Evolutionary conservation across 2,329 filamentous ascomycete genomes (phyloP), one percentile per base, ranked within the genome.

Genomic region (Gliomastix tumulicola): DNA sequence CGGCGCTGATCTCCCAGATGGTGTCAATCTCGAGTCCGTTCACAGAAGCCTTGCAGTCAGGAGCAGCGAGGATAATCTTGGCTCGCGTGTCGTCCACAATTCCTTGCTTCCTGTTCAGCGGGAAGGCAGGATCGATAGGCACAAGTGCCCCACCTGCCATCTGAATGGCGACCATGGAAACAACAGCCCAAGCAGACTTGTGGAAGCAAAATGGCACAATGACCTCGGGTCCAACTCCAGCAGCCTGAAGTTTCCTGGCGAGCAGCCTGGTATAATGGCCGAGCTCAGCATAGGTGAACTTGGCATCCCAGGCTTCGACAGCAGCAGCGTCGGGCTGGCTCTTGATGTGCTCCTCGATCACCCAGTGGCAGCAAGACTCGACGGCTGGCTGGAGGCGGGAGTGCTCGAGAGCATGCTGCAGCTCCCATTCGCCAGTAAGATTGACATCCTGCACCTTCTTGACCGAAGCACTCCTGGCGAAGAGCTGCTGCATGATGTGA

Each of bases 301-400:
- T 10, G 25, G 15, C 30, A 15, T 53, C 50, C 50, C 50, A 53
- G 1, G 45, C 40, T 17, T 37, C 27, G 8, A 53, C 40, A 13
- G 50, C 49, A 5, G 50, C 44, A 11, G 51, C 48, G n/a, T 46
- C 38, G 1, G 65, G 62, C n/a, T 23, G 21, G 3, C 16, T 21
- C 11, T 28, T 16, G n/a, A 21, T 21, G 11, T 21, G 22, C 17
- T 30, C 23, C 16, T 21, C 18, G 17, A 36, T 27, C 23, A 36
- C 15, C 3, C 20, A 13, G 27, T 36, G 34, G 34, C 19, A 19
- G 20, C 32, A 34, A 17, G 15, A 36, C 19, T 16, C 20, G 17
- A 12, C 18, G 11, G 9, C 33, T 21, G 15, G 21, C 17, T 20
- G 30, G 21, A 13, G 19, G 6, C 15, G 16, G 21, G 11, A 33